Evolutionary conservation across 305 asterid genomes (phyloP), one percentile per base, ranked within the genome.

Genomic region (Petunia hybrid): DNA sequence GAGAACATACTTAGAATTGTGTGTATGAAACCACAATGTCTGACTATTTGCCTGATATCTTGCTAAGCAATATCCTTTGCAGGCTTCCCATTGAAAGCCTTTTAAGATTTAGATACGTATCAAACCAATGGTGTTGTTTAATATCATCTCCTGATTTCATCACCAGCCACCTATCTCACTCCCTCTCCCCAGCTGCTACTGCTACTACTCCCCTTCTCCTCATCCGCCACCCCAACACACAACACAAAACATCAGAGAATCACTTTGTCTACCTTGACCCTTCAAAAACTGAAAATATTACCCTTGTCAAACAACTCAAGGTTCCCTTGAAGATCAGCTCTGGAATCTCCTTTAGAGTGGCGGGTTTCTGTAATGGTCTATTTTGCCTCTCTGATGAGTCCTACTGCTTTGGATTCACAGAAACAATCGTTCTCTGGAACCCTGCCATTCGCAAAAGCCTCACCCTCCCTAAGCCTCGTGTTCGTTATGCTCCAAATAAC

Each of bases 281-380:
- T 69, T 57, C 22, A 35, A 69, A n/a, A 42, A 8, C 12, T 22
- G 61, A 77, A 38, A 61, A 61, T 5, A 40, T 41, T 1, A 16
- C 78, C 10, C 35, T 73, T 40, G 45, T 36, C 59, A 41, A 13
- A 45, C 61, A 81, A 39, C 66, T 84, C 12, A 76, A 84, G 5
- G 81, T 84, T 45, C 83, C 85, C 3, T 84, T 81, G 60, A 69
- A 40, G 56, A 46, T 76, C 53, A 48, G 77, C 5, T 70, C 75
- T 10, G 51, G 31, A 42, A 14, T n/a, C 8, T 74, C 38, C 8
- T 84, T 76, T 31, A 73, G 66, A 13, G 77, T 81, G 56, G 83
- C 79, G 75, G 83, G 85, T 74, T 82, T 84, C 31, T 85, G 82
- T 39, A 79, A 82, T 79, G 85, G 87, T 7, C 22, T 85, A 6